phyloP scores from a whole-genome alignment of 176 grass and related monocot species.

The Bolboschoenus planiculmis region DNA sequence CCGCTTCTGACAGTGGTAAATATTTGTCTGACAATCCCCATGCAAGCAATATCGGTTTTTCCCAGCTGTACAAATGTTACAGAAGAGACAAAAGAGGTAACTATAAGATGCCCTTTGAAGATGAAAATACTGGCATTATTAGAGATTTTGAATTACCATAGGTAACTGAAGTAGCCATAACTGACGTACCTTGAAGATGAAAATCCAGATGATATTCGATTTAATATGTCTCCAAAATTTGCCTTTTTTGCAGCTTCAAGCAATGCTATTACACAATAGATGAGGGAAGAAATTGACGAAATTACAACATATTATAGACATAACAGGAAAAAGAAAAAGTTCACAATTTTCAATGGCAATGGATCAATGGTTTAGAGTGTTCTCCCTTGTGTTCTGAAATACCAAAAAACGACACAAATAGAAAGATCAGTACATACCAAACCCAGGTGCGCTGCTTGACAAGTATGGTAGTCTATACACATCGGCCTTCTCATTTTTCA shows the following conservation, averaged over 20 bases:
- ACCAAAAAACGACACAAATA: slow-evolving; percentile 9
- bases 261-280: slow-evolving; percentile 43
- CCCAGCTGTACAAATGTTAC: slow-evolving; percentile 47
- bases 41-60: slow-evolving; percentile 65
- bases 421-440: slow-evolving; percentile 47
- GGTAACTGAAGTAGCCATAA: background rate
- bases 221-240: slow-evolving; percentile 62
- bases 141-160: background rate
- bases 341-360: background rate
- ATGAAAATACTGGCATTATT: background rate
- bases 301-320: background rate
- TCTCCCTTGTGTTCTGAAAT: background rate
- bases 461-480: slow-evolving; percentile 86
- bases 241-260: slow-evolving; percentile 88
- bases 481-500: slow-evolving; percentile 91
- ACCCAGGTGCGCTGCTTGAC: slow-evolving; percentile 85
- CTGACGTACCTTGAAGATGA: slow-evolving; percentile 53
- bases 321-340: background rate
- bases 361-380: background rate
- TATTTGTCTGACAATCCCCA: slow-evolving; percentile 93
- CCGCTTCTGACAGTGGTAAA: slow-evolving; percentile 57
- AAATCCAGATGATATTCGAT: slow-evolving; percentile 70
- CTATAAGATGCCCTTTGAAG: background rate
- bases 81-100: background rate
- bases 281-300: slow-evolving; percentile 12